Evolutionary conservation across 78 protist genomes (phyloP).

Genomic region (Planoprotostelium fungivorum): DNA sequence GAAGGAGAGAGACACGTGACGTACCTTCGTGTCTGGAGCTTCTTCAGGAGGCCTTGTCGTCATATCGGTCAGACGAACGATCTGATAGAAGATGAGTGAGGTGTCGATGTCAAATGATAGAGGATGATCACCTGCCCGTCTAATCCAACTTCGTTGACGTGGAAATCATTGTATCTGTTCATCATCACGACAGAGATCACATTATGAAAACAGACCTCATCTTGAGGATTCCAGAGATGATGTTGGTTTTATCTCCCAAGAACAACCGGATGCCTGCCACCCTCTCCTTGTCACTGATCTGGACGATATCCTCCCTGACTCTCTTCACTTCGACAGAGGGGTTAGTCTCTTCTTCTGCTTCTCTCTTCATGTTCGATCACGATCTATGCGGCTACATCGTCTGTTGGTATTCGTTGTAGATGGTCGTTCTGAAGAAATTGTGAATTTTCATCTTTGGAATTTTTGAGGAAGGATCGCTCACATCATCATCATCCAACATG

Average conservation of each 20-base stretch:
- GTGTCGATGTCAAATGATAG: neutral
- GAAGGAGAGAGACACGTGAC: no score
- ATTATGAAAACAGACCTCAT: no score
- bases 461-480: no score
- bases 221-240: neutral
- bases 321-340: neutral
- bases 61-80: neutral
- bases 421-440: no score
- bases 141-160: neutral
- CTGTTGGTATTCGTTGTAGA: no score
- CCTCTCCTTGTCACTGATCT: neutral
- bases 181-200: neutral
- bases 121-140: neutral
- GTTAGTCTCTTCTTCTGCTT: neutral
- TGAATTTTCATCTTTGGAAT: no score
- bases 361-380: neutral
- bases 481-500: no score
- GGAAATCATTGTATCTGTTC: constrained; percentile 1
- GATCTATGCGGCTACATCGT: no score
- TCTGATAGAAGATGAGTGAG: no score
- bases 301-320: neutral
- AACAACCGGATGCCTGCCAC: neutral
- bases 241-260: neutral
- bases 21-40: no score
- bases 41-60: no score